A percentile compares a stretch with the other conserved stretches of the same genome.
These are phyloP conservation scores for Solanum rostratum DNA, from an alignment of 257 asterid species.

Conservation along the genomic window DNA sequence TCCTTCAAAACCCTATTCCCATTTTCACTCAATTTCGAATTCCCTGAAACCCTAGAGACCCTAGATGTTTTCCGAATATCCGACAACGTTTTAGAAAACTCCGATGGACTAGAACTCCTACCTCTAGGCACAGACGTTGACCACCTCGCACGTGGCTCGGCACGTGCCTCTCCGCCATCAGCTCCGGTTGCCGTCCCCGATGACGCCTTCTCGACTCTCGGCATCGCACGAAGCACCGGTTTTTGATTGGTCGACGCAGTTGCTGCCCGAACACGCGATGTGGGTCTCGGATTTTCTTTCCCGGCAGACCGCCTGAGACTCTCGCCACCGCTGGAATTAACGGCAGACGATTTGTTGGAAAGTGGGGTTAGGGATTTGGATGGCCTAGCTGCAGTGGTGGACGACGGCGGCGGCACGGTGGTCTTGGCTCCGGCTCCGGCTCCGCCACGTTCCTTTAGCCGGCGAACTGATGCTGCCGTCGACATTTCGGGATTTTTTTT, in stretches of 20 bases:
- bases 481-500: conserved; percentile 3
- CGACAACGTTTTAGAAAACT: conserved; percentile 31
- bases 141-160: conserved; percentile 36
- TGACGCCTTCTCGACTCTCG: conserved; percentile 36
- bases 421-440: conserved; percentile 25
- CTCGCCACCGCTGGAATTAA: conserved; percentile 3
- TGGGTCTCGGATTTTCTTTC: conserved; percentile 60
- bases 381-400: neutral
- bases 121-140: conserved; percentile 70
- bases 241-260: conserved; percentile 24
- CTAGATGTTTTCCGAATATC: conserved; percentile 26
- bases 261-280: conserved; percentile 42
- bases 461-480: conserved; percentile 53
- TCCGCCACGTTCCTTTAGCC: conserved; percentile 48
- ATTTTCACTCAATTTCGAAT: neutral
- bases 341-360: conserved; percentile 23
- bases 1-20: neutral
- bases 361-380: conserved; percentile 30
- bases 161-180: conserved; percentile 10
- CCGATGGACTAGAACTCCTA: conserved; percentile 76
- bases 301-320: conserved; percentile 26
- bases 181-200: conserved; percentile 5
- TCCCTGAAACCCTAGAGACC: conserved; percentile 30
- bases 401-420: conserved; percentile 12
- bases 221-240: conserved; percentile 44